phyloP scores from a whole-genome alignment of 2,329 filamentous ascomycete genomes.

The Penicillium sp. region DNA sequence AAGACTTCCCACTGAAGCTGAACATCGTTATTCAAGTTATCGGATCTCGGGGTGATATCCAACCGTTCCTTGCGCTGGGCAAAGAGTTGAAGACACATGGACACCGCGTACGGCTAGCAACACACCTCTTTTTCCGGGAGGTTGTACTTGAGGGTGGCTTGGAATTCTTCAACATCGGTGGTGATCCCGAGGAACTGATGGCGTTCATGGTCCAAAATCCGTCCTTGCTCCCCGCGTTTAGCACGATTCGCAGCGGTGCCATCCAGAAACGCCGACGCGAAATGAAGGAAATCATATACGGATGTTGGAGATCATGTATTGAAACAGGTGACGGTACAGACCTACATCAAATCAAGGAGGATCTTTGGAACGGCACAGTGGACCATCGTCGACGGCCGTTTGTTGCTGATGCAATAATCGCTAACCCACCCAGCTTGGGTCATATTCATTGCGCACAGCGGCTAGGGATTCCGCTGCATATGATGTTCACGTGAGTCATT shows the following conservation, averaged over 20 bases:
- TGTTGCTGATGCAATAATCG: conserved; percentile 83
- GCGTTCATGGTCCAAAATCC: conserved; percentile 91
- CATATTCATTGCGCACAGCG: conserved; percentile 78
- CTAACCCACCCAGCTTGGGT: conserved; percentile 75
- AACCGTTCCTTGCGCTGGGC: conserved; percentile 70
- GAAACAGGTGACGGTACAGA: conserved; percentile 68
- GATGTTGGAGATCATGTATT: conserved; percentile 83
- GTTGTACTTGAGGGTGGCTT: conserved; percentile 70
- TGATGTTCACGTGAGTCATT: conserved; percentile 78
- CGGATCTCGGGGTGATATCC: conserved; percentile 71
- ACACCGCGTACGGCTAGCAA: conserved; percentile 73
- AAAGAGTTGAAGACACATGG: conserved; percentile 65
- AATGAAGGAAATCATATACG: conserved; percentile 76
- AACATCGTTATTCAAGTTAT: conserved; percentile 75
- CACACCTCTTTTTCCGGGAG: conserved; percentile 64
- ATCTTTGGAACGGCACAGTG: conserved; percentile 32
- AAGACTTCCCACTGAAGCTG: conserved; percentile 18
- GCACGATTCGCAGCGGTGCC: conserved; percentile 73
- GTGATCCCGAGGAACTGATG: conserved; percentile 72
- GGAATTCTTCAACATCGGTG: conserved; percentile 73
- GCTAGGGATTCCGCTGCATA: conserved; percentile 70
- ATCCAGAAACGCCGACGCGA: conserved; percentile 71
- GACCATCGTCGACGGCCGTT: conserved; percentile 61
- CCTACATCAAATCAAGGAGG: conserved; percentile 53
- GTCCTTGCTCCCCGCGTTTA: conserved; percentile 76